Conservation (phyloP, 805 yeast genomes). For the Ascoidea asiatica region DNA sequence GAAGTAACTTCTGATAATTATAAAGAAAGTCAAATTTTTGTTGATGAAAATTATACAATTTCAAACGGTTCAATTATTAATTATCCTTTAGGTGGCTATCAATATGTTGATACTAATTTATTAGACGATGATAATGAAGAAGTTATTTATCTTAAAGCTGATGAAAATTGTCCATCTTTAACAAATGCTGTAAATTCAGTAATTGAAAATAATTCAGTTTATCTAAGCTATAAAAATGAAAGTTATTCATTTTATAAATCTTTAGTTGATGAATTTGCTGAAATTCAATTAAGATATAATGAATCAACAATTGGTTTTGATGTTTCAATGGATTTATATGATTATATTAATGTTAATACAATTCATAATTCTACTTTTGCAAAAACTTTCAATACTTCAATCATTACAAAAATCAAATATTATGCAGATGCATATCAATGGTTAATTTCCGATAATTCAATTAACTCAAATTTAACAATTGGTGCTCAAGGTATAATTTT, state of each 20-base stretch:
- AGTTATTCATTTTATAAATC: conserved; percentile 25
- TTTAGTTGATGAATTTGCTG: conserved; percentile 15
- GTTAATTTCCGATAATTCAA: conserved; percentile 18
- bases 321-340: conserved; percentile 27
- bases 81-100: conserved; percentile 30
- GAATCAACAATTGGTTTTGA: conserved; percentile 21
- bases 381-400: conserved; percentile 19
- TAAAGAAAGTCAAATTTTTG: conserved; percentile 12
- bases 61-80: conserved; percentile 27
- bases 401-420: conserved; percentile 18
- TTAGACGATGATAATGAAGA: conserved; percentile 22
- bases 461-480: conserved; percentile 19
- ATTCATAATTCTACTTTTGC: conserved; percentile 28
- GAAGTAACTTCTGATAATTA: conserved; percentile 13
- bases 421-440: conserved; percentile 28
- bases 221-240: conserved; percentile 17
- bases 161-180: conserved; percentile 25
- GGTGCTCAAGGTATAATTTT: conserved; percentile 29
- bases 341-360: conserved; percentile 24
- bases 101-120: conserved; percentile 27
- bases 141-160: conserved; percentile 29
- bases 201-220: conserved; percentile 16
- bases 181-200: conserved; percentile 20
- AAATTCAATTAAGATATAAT: conserved; percentile 13
- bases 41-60: conserved; percentile 15